Conservation (phyloP, 2,329 filamentous ascomycete genomes). For the Colletotrichum plurivorum region DNA sequence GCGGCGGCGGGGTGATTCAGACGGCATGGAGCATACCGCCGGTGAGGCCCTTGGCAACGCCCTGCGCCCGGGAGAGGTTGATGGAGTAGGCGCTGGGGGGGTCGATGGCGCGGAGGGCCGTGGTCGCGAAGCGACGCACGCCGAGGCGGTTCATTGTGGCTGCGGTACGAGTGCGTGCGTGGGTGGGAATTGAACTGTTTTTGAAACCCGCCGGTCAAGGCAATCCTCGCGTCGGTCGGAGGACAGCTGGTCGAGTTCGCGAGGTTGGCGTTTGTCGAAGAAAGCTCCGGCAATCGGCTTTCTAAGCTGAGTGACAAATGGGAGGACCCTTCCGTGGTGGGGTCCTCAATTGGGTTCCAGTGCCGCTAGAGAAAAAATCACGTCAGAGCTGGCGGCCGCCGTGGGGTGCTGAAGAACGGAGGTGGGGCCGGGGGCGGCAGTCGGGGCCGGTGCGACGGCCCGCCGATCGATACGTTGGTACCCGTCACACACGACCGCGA, state of each 20-base stretch:
- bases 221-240: too few species aligned
- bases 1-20: background rate
- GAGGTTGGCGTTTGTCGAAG: background rate
- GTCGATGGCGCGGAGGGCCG: conserved; percentile 63
- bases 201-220: too few species aligned
- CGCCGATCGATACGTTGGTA: background rate
- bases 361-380: conserved; percentile 22
- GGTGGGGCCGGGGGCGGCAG: conserved; percentile 13
- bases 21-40: conserved; percentile 72
- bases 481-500: background rate
- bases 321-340: conserved; percentile 21
- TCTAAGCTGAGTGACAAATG: conserved; percentile 21
- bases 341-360: conserved; percentile 34
- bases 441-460: conserved; percentile 8
- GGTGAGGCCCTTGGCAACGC: conserved; percentile 82
- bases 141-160: conserved; percentile 77
- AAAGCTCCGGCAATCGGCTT: conserved; percentile 37
- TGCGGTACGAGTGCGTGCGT: background rate
- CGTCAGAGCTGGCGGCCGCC: conserved; percentile 30
- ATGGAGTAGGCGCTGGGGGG: conserved; percentile 73
- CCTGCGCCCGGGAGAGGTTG: conserved; percentile 84
- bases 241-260: background rate
- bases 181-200: background rate
- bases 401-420: conserved; percentile 19
- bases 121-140: conserved; percentile 76